Conservation (phyloP, 2,329 filamentous ascomycete species). For the Trichoderma sp. region DNA sequence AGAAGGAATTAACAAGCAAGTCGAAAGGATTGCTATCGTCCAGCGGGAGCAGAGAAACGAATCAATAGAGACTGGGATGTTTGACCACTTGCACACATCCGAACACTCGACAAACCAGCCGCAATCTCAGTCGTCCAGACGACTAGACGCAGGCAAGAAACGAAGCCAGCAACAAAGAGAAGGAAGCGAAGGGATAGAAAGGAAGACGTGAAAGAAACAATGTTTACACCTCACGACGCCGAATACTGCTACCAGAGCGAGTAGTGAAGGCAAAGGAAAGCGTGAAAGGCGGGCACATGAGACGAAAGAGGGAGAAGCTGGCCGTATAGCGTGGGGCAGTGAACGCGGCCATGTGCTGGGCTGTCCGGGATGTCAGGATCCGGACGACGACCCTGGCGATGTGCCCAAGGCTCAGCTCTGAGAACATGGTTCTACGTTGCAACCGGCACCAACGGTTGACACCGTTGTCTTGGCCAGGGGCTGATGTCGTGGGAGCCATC, state of each 20-base stretch:
- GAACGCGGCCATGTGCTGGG: background rate
- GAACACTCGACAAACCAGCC: background rate
- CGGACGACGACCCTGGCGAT: background rate
- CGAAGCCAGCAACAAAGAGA: background rate
- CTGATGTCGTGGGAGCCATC: background rate
- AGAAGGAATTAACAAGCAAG: background rate
- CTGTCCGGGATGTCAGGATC: conserved; percentile 17
- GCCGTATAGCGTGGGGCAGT: conserved; percentile 5
- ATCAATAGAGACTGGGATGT: background rate
- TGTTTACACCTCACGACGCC: conserved; percentile 12
- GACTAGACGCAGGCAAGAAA: conserved; percentile 6
- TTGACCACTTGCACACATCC: background rate
- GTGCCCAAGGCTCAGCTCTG: background rate
- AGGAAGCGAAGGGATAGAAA: background rate
- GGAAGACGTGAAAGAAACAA: background rate
- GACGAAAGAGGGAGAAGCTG: conserved; percentile 3
- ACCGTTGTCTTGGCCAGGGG: conserved; percentile 19
- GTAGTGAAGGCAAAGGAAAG: conserved; percentile 10
- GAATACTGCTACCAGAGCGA: conserved; percentile 23
- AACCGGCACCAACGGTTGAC: conserved; percentile 19
- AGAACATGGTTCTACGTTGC: conserved; percentile 20
- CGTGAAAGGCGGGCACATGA: conserved; percentile 1
- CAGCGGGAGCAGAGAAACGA: conserved; percentile 22
- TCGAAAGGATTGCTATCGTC: background rate
- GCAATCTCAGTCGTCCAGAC: conserved; percentile 25